Base-by-base conservation (phyloP, 495 filamentous ascomycete genomes). In the Penicillium parvum region DNA sequence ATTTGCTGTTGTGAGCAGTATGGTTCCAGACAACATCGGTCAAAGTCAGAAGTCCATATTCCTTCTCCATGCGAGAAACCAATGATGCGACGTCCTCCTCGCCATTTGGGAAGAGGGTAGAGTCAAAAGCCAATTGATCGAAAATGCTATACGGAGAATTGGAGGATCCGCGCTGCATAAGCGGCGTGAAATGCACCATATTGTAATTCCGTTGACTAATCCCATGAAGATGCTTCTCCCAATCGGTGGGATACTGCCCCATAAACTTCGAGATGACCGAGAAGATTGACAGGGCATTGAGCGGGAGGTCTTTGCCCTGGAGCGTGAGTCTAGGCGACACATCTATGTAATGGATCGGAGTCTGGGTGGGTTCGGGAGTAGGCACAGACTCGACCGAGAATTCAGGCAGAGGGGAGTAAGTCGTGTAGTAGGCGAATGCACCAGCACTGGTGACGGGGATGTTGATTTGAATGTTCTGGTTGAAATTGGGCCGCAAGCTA, bases 21-120 rank as follows among this genome's bases (percentile, higher is more conserved):
- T 99, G 94, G 51, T 99, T 99, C 79, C 89, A 91, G 17, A 99
- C 94, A 34, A 99, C 90, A 60, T 99, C 94, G 2, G 92, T 96
- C 69, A 99, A 62, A 49, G 86, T 89, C 32, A 97, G 73, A 34
- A 99, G 68, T 0, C 85, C 85, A 59, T 91, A 80, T 28, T 95
- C 81, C 19, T 84, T 78, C 59, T 94, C 87, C 79, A 99, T 85
- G 59, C 77, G 86, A 16, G 77, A 63, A 36, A 94, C 79, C 66
- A 99, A 72, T 16, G 77, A 68, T 41, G 81, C 68, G 38, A 97
- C 76, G 62, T 97, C 90, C 42, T 82, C 68, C 60, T 96, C 91
- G 29, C 94, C 94, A 41, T 81, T 80, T 2, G 90, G 89, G 54
- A 99, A 97, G 36, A 78, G 76, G 6, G 65, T 73, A 3, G 85